Base-by-base conservation (phyloP, 768 basidiomycete genomes). In the Clitopilus passeckerianus region DNA sequence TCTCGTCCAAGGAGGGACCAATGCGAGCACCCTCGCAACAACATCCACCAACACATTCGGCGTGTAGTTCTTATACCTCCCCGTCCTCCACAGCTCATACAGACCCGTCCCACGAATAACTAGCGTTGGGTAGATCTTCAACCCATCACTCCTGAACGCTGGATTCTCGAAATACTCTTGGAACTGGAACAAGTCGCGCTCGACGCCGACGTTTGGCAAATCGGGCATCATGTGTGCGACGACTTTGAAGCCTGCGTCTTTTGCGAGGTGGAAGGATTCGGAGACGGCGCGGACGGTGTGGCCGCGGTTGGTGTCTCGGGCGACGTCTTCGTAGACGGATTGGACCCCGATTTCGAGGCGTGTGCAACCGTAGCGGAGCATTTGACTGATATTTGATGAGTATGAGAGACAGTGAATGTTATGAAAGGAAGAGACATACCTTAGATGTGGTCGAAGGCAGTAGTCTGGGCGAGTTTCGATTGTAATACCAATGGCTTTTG, bases 221-320 rank as follows among this genome's bases (percentile, higher is more conserved):
- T 99, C 96, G 14, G 95, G 95, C 95, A 99, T 99, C 97, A 98
- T 98, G 71, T 99, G 97, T 18, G 95, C 95, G 27, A 99, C 97
- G 57, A 99, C 95, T 74, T 99, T 99, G 87, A 97, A 99, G 4
- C 97, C 97, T 1, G 96, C 97, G 67, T 99, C 96, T 72, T 99
- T 99, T 18, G 95, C 89, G 66, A 99, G 86, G 68, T 98, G 96
- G 75, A 99, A 99, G 12, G 90, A 92, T 72, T 99, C 96, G 53
- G 92, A 88, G 57, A 98, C 96, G 8, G 96, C 93, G 57, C 93
- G 93, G 54, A 99, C 97, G 23, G 97, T 99, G 73, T 99, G 97
- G 0, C 97, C 97, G 57, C 97, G 90, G 71, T 99, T 99, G 18
- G 97, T 98, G 71, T 99, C 97, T 56, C 97, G 86, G 14, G 97